Conservation (phyloP, 306 rosid genomes). For the Vigna hirtella region DNA sequence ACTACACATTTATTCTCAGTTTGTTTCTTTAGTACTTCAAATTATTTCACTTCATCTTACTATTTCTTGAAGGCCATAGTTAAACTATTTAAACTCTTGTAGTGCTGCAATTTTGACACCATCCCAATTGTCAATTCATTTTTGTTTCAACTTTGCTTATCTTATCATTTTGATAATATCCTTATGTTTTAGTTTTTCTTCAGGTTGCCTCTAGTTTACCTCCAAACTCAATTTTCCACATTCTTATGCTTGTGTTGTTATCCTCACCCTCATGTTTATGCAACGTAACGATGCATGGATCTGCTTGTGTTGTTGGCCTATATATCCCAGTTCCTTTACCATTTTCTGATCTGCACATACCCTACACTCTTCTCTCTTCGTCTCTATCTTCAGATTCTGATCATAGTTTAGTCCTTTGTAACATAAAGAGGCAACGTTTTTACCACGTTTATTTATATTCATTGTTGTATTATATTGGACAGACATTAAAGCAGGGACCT, state of each 20-base stretch:
- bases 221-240: neutral
- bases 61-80: constrained; percentile 20
- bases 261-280: constrained; percentile 21
- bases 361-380: neutral
- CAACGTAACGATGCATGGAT: neutral
- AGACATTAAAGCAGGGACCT: constrained; percentile 1
- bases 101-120: constrained; percentile 14
- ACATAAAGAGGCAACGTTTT: constrained; percentile 14
- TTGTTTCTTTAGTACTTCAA: too few relatives aligned
- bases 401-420: constrained; percentile 10
- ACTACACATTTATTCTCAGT: too few relatives aligned
- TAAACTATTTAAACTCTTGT: constrained; percentile 3
- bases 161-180: constrained; percentile 23
- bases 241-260: neutral
- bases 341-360: constrained; percentile 16
- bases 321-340: constrained; percentile 31
- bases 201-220: constrained; percentile 21
- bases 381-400: constrained; percentile 18
- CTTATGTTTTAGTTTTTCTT: constrained; percentile 5
- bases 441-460: neutral
- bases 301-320: neutral
- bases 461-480: constrained; percentile 11
- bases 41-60: neutral
- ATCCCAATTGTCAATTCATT: constrained; percentile 26
- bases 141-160: constrained; percentile 27